Percentiles rank a stretch among this genome's conserved stretches.
Conservation (phyloP, 495 filamentous ascomycete species). For the Monascus purpureus region DNA sequence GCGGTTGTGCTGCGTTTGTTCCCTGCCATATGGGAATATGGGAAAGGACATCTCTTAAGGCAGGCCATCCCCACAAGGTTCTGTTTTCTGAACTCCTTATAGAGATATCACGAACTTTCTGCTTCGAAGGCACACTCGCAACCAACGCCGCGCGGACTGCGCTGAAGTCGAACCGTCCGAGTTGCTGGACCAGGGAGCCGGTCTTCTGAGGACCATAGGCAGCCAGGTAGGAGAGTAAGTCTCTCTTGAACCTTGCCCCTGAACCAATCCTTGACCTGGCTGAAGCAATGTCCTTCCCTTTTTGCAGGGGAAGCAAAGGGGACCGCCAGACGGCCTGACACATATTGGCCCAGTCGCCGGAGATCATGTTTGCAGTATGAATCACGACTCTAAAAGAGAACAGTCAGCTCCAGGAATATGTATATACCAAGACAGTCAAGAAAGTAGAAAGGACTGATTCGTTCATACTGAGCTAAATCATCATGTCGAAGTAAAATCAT, state of each 20-base stretch:
- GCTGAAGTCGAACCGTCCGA: constrained; percentile 56
- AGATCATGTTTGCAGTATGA: constrained; percentile 83
- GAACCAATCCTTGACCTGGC: constrained; percentile 30
- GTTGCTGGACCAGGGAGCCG: constrained; percentile 36
- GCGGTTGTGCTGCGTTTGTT: neutral
- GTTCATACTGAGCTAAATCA: constrained; percentile 48
- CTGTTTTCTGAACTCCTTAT: constrained; percentile 18
- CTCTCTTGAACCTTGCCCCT: constrained; percentile 60
- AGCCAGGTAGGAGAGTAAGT: constrained; percentile 58
- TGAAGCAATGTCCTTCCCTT: constrained; percentile 1
- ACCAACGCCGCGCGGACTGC: constrained; percentile 58
- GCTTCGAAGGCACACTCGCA: constrained; percentile 59
- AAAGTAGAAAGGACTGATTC: neutral
- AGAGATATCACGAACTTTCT: constrained; percentile 19
- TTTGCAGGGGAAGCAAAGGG: constrained; percentile 47
- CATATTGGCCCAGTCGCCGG: constrained; percentile 77
- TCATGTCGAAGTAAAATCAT: constrained; percentile 69
- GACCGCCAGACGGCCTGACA: constrained; percentile 74
- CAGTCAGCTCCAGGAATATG: constrained; percentile 1
- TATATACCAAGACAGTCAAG: neutral
- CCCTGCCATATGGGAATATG: constrained; percentile 22
- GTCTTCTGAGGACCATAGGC: constrained; percentile 48
- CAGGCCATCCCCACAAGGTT: constrained; percentile 64
- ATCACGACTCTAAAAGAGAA: constrained; percentile 44
- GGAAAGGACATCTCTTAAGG: constrained; percentile 44